Conservation (phyloP, 1,284 basidiomycete genomes). For the Ceratobasidium theobromae region DNA sequence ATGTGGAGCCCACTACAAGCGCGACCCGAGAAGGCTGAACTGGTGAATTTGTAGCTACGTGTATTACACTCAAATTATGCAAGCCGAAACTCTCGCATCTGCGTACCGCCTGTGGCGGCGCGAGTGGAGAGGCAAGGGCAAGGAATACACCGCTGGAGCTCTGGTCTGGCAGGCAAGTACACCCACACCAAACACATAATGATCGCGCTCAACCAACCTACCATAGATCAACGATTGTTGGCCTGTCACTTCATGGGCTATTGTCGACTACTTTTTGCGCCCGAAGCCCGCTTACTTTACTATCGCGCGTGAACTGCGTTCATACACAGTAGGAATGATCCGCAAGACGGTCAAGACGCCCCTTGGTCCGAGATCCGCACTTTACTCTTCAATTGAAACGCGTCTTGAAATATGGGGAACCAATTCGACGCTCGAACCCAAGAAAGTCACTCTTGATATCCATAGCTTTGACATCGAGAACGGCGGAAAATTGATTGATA, state of each 20-base stretch:
- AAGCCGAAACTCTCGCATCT: conserved; percentile 72
- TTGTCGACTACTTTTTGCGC: conserved; percentile 68
- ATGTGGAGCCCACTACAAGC: conserved; percentile 16
- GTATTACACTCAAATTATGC: conserved; percentile 83
- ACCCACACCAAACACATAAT: neutral
- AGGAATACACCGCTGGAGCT: conserved; percentile 72
- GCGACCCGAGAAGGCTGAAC: neutral
- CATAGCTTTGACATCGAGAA: conserved; percentile 47
- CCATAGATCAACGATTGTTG: conserved; percentile 62
- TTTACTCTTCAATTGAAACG: conserved; percentile 32
- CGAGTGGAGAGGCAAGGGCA: conserved; percentile 70
- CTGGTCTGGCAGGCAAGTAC: conserved; percentile 71
- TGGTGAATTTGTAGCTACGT: conserved; percentile 54
- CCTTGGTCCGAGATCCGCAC: conserved; percentile 10
- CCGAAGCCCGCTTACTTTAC: conserved; percentile 75
- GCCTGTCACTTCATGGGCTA: conserved; percentile 69
- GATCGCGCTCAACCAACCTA: neutral
- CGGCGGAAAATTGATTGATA: conserved; percentile 42
- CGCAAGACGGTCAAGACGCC: conserved; percentile 65
- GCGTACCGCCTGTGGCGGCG: conserved; percentile 78
- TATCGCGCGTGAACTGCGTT: conserved; percentile 68
- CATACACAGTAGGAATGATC: conserved; percentile 76
- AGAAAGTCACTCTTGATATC: conserved; percentile 46
- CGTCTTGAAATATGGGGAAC: conserved; percentile 54
- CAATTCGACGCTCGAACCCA: conserved; percentile 46